Base-by-base conservation (phyloP, 1,139 yeast genomes). In the Debaryomyces nepalensis region DNA sequence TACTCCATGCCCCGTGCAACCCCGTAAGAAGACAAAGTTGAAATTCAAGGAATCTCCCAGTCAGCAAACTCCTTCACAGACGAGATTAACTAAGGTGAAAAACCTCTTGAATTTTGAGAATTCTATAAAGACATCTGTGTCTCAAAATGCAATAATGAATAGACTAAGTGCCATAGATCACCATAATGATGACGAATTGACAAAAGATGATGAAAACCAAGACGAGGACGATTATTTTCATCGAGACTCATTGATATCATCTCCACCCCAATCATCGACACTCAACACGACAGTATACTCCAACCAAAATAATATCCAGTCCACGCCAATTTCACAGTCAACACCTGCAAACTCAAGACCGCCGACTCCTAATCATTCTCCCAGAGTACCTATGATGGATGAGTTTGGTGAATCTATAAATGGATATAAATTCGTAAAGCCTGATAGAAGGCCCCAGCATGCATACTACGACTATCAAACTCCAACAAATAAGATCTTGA, bases 391-490 rank as follows among this genome's bases (percentile, higher is more conserved):
- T 33, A 11, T 40, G 16, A 29, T 39, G 5, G 55, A 56, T 26
- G 70, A 61, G 30, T 58, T 53, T 21, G 66, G 67, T 1, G 58
- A 55, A 4, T 46, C 60, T 4, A 55, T 68, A 16, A 63, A 66
- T 40, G 75, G 75, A 2, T 70, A 60, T 49, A 64, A 53, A 37
- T 66, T 72, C 45, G 61, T 71, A 12, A 61, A 63, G 40, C 61
- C 64, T n/a, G 45, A 23, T 26, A 23, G 22, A 11, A 40, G 39
- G 20, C 33, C 44, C 6, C 37, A 16, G 16, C 16, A 36, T 26
- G 24, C 34, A 21, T 42, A 46, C 14, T 58, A 47, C 45, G 55
- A 51, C 26, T 58, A 55, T 39, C 54, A 60, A 31, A 61, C 67
- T 4, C 66, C 66, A 12, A n/a, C 44, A 20, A 37, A 51, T 35